Evolutionary conservation across 2,329 filamentous ascomycete genomes (phyloP).

Genomic region (Ustulina deusta): DNA sequence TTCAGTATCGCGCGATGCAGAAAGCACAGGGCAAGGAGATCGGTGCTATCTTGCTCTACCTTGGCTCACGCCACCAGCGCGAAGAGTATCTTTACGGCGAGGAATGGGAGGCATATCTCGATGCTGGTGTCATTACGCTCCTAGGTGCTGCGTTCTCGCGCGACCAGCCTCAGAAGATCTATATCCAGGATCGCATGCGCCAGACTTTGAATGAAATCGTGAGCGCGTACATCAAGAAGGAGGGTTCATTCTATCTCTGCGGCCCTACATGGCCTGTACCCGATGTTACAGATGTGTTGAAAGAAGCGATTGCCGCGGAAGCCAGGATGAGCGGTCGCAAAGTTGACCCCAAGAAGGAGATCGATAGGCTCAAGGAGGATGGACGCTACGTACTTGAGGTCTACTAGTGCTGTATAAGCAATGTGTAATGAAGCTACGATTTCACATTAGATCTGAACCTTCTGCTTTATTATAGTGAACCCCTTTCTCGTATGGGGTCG

Average conservation of each 20-base stretch:
- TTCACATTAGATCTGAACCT: constrained; percentile 19
- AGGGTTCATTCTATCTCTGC: constrained; percentile 96
- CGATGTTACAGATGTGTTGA: constrained; percentile 91
- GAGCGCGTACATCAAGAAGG: constrained; percentile 85
- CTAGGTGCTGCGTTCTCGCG: constrained; percentile 94
- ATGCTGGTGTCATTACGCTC: constrained; percentile 93
- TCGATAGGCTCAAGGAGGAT: constrained; percentile 97
- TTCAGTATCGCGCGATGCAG: constrained; percentile 97
- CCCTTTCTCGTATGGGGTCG: neutral
- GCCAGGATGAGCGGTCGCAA: constrained; percentile 79
- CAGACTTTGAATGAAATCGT: constrained; percentile 86
- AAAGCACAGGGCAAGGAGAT: constrained; percentile 98
- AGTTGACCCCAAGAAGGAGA: constrained; percentile 88
- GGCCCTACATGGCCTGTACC: constrained; percentile 98
- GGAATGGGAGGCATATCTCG: constrained; percentile 98
- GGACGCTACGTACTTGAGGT: constrained; percentile 96
- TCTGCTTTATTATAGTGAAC: constrained; percentile 9
- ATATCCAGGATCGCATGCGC: constrained; percentile 98
- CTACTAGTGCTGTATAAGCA: constrained; percentile 69
- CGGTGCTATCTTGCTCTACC: constrained; percentile 92
- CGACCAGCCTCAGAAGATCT: constrained; percentile 98
- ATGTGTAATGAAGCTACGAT: constrained; percentile 33
- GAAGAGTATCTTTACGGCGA: constrained; percentile 99
- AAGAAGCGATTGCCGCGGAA: constrained; percentile 88
- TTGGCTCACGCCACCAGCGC: constrained; percentile 95